Evolutionary conservation across 1,139 yeast species (phyloP), one percentile per base, ranked within the genome.

Genomic region (Saccharomycopsis hybrid): DNA sequence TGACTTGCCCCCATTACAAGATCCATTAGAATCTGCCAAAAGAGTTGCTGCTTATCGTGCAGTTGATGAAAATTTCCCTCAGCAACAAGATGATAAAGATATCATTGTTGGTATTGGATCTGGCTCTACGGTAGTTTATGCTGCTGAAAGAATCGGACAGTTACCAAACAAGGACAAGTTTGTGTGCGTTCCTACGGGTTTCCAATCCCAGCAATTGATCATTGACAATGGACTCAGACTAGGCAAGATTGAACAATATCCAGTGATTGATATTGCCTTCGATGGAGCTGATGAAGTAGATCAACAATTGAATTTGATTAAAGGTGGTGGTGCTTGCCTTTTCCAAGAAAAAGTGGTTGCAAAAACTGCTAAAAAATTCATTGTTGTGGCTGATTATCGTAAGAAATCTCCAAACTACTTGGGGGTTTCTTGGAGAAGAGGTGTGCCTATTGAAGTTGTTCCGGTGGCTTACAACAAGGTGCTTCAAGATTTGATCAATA

Each of bases 281-380:
- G 99, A 94, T 66, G 99, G 99, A 42, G 98, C 98, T 5, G 99
- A 94, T 67, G 99, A 94, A 66, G 94, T 90, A 51, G 98, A 92
- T 64, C 63, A 78, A 5, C 63, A 74, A 24, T 74, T 92, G 60
- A 87, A 89, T 63, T 80, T 92, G 61, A 94, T 94, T 66, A 94
- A 94, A 69, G 99, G 99, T 56, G 99, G 99, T 46, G 99, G 99
- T 40, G 99, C 97, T 1, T 94, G 99, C 67, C 73, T 89, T 57
- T 85, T 94, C 71, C 98, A 92, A 69, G 99, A 94, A 66, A 94
- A 94, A 68, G 74, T 94, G 51, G 96, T 94, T 13, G 96, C 97
- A 8, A 74, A 80, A 47, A 80, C 90, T 55, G 82, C 97, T 2
- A 70, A 76, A 52, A 77, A 77, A 60, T 89, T 90, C 63, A 74